Conservation (phyloP, 805 yeast genomes). For the Yarrowia hollandica region DNA sequence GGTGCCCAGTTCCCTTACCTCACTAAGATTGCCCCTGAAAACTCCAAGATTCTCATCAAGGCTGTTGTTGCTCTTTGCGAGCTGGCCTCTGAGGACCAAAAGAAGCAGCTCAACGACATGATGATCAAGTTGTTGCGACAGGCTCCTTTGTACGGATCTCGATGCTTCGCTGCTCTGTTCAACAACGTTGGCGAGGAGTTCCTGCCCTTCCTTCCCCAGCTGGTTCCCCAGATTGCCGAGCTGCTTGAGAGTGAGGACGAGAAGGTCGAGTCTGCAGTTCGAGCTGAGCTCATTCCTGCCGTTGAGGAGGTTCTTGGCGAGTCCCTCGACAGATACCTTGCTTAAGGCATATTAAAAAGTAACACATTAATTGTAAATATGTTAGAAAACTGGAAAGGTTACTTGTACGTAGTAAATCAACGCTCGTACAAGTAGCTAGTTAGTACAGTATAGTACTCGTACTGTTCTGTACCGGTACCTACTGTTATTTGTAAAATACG, state of each 20-base stretch:
- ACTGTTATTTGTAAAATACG: too few relatives aligned
- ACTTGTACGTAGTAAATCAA: too few relatives aligned
- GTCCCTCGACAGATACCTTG: slow-evolving; percentile 64
- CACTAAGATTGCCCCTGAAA: slow-evolving; percentile 46
- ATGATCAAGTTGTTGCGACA: slow-evolving; percentile 69
- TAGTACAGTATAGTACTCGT: too few relatives aligned
- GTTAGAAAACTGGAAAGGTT: neutral
- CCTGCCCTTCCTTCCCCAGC: slow-evolving; percentile 86
- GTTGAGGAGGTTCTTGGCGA: slow-evolving; percentile 93
- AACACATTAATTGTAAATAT: neutral
- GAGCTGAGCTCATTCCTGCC: slow-evolving; percentile 85
- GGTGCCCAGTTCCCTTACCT: slow-evolving; percentile 64
- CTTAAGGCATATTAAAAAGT: slow-evolving; percentile 30
- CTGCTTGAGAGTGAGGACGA: slow-evolving; percentile 94
- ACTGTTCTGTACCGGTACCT: too few relatives aligned
- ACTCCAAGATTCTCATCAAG: slow-evolving; percentile 71
- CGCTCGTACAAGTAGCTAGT: too few relatives aligned
- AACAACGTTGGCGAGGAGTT: slow-evolving; percentile 87
- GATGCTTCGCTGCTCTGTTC: slow-evolving; percentile 76
- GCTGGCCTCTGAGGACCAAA: slow-evolving; percentile 55
- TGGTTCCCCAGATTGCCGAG: slow-evolving; percentile 95
- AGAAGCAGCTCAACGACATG: slow-evolving; percentile 67
- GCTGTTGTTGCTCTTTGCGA: slow-evolving; percentile 75
- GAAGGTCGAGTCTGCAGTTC: slow-evolving; percentile 84
- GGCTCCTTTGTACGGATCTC: slow-evolving; percentile 74